Evolutionary conservation across 306 rosid species (phyloP).

Genomic region (Leucaena leucocephala): DNA sequence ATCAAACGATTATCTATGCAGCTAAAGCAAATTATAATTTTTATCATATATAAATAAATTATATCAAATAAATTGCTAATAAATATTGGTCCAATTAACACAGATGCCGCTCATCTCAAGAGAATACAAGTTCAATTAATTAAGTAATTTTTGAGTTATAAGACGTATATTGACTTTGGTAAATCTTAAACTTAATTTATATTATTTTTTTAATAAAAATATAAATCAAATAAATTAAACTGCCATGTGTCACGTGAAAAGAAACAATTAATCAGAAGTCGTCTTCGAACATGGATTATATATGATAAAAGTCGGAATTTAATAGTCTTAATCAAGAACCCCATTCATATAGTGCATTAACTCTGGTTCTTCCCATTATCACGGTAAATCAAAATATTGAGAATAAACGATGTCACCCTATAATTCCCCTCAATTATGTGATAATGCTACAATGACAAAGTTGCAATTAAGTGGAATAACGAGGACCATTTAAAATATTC

Average conservation of each 20-base stretch:
- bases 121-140: neutral
- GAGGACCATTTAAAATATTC: neutral
- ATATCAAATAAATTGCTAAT: neutral
- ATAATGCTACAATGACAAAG: too few relatives aligned
- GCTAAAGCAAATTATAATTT: neutral
- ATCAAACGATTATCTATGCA: neutral
- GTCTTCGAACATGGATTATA: neutral
- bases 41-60: too few relatives aligned
- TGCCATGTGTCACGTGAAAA: neutral
- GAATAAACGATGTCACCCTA: neutral
- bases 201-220: neutral
- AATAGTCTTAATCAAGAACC: neutral
- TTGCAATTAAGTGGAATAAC: too few relatives aligned
- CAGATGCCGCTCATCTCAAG: neutral
- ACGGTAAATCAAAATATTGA: neutral
- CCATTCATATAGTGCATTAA: neutral
- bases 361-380: neutral
- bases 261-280: neutral
- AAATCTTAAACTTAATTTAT: too few relatives aligned
- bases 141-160: too few relatives aligned
- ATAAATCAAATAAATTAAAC: neutral
- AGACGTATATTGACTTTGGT: neutral
- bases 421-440: neutral
- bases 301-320: neutral
- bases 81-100: neutral